phyloP scores from a whole-genome alignment of 306 rosid species.

The Styphnolobium japonicum region DNA sequence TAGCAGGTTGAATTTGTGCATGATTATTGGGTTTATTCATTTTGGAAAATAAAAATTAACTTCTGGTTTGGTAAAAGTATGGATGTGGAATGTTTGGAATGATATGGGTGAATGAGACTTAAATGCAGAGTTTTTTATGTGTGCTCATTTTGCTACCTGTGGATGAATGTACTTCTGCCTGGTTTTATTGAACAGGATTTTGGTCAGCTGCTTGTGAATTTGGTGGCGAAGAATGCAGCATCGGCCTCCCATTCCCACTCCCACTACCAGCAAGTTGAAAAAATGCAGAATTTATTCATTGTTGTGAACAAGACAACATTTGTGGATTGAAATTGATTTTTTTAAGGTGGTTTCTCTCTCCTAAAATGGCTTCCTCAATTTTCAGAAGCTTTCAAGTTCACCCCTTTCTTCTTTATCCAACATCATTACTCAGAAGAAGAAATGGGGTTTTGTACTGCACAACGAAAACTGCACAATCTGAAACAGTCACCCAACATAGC shows the following conservation, averaged over 20 bases:
- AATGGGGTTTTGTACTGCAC: constrained; percentile 45
- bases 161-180: no score
- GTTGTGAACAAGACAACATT: not conserved
- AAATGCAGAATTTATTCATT: not conserved
- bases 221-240: constrained; percentile 21
- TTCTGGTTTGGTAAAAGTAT: no score
- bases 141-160: no score
- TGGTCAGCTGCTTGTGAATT: no score
- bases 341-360: not conserved
- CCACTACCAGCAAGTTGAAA: not conserved
- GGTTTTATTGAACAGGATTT: no score
- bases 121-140: no score
- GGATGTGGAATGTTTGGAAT: no score
- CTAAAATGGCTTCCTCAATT: constrained; percentile 59
- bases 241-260: not conserved
- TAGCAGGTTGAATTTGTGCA: no score
- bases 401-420: constrained; percentile 47
- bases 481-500: constrained; percentile 60
- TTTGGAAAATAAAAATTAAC: no score
- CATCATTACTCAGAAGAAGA: constrained; percentile 44
- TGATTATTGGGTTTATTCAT: no score
- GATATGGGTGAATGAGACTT: no score
- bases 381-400: constrained; percentile 63
- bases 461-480: constrained; percentile 57
- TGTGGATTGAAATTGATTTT: not conserved